Base-by-base conservation (phyloP, 2,329 filamentous ascomycete species). In the Paecilomyces fulvus region DNA sequence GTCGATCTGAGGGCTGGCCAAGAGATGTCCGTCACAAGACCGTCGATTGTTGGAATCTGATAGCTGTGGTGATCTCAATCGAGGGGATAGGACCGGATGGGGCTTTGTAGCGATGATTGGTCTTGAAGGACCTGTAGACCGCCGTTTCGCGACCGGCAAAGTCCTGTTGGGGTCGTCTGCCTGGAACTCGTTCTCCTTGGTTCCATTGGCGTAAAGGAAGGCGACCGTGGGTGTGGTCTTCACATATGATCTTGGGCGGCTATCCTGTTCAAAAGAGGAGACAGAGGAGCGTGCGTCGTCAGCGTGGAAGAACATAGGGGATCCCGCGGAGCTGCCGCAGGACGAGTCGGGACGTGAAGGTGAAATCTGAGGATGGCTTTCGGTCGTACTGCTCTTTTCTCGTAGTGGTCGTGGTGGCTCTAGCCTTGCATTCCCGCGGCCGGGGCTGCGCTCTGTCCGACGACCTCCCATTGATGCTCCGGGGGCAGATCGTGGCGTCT, bases 231-330 rank as follows among this genome's bases (percentile, higher is more conserved):
- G 64, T 6, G 65, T 58, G 20, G 60, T 55, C 56, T 69, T 71
- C 28, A 53, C 59, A 31, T 61, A 62, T 20, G 61, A 56, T 51
- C 64, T 65, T 20, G 65, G 62, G 43, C 67, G 66, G 56, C 59
- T 54, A 31, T 72, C 70, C 25, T 60, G 50, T 23, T 75, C 70
- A 25, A 55, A 49, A 3, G 69, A 68, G n/a, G 74, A 75, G 30
- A 74, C 73, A 28, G 75, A 61, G 21, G 77, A 73, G 63, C 82
- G 86, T 43, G 82, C 88, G 63, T 96, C 90, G 69, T 86, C 90
- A 28, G 92, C 94, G 70, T 95, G 92, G 71, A 99, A 96, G 80
- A 97, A 97, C 75, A 90, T 92, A 54, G 86, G 74, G 20, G 71
- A 65, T 3, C 65, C 68, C 14, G 69, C 61, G 5, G 69, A 59